Evolutionary conservation across 495 filamentous ascomycete genomes (phyloP), one percentile per base, ranked within the genome.

Genomic region (Talaromyces nanjingensis): DNA sequence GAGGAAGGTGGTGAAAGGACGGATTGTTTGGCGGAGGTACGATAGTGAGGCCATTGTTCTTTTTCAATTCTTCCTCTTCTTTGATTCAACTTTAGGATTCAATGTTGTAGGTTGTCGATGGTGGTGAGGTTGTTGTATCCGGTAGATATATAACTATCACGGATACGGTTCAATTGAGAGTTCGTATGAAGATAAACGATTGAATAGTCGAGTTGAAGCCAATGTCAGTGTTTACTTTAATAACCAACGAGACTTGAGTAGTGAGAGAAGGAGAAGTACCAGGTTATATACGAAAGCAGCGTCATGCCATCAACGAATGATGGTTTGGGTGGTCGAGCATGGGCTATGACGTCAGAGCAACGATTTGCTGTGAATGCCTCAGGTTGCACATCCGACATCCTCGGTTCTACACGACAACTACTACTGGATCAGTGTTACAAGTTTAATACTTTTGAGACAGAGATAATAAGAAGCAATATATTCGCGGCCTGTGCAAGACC

Each of bases 1-100:
- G 34, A 74, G 29, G 25, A 74, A 64, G 52, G 71, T 54, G 60
- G 76, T 68, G 66, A 76, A 75, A 2, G 56, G 56, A 0, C 56
- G 27, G 16, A 59, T 47, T 16, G 59, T 47, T 29, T 42, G 39
- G 14, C 59, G 59, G 33, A 42, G 33, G 16, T 45, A 47, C 2
- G 59, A 20, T 1, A 60, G 39, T 18, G 59, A 42, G 6, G 59
- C 59, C 59, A 60, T 60, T 49, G n/a, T 42, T 60, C 47, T 20
- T 20, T 24, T 53, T 12, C 4, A 22, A 3, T 22, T 53, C 18
- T 20, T 53, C 49, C 11, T 53, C 18, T 53, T 24, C 12, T 9
- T 34, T 34, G 3, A 37, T 12, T 37, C 33, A 12, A 37, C 33
- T 37, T 31, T 37, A 3, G 9, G 33, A 20, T 5, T 53, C 22